Conservation (phyloP, 495 filamentous ascomycete genomes). For the Podospora pseudoanserina region DNA sequence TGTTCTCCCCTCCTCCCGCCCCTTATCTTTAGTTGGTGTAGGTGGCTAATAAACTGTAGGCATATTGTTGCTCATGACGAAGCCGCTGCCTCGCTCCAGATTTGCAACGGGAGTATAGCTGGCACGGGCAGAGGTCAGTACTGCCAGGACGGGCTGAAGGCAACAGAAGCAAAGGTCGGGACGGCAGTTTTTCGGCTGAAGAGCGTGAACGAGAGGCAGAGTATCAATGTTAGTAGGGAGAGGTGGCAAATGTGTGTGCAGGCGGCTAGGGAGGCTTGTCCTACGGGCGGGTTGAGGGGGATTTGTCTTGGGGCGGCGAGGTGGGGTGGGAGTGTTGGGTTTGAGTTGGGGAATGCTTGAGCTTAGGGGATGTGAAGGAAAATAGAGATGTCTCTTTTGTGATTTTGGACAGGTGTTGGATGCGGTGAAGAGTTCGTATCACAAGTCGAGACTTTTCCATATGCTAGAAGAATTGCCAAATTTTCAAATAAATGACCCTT, state of each 20-base stretch:
- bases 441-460: too few relatives aligned
- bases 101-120: conserved; percentile 49
- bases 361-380: not conserved
- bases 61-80: conserved; percentile 52
- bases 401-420: too few relatives aligned
- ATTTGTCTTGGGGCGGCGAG: conserved; percentile 51
- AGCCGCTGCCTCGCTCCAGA: conserved; percentile 50
- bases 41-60: conserved; percentile 21
- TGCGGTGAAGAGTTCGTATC: too few relatives aligned
- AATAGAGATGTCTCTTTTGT: not conserved
- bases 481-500: too few relatives aligned
- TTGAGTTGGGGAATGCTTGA: conserved; percentile 38
- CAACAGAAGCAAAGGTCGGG: conserved; percentile 42
- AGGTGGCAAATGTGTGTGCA: conserved; percentile 50
- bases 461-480: too few relatives aligned
- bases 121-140: conserved; percentile 38
- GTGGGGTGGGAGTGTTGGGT: conserved; percentile 42
- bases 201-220: conserved; percentile 34
- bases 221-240: conserved; percentile 49
- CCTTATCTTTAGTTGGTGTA: not conserved
- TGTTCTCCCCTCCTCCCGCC: conserved; percentile 11
- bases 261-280: conserved; percentile 48
- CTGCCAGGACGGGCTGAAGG: conserved; percentile 39
- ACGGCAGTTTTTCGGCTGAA: conserved; percentile 47
- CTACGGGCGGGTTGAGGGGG: conserved; percentile 41